Conservation (phyloP, 805 yeast genomes). For the Metschnikowia lochheadii region DNA sequence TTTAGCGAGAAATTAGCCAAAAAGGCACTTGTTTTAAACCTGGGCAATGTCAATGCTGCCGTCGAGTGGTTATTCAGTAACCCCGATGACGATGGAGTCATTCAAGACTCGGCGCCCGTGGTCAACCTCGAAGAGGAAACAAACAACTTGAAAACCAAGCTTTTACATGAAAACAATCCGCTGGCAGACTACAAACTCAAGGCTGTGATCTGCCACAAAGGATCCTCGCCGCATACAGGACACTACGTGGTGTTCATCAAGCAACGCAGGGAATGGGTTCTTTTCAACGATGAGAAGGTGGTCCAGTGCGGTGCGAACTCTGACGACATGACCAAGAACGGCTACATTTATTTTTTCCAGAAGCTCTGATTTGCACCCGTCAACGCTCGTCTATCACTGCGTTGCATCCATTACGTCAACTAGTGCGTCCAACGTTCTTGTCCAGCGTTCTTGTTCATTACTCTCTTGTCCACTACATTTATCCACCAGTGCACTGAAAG, state of each 20-base stretch:
- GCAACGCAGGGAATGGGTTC: constrained; percentile 56
- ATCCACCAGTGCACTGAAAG: too few species aligned
- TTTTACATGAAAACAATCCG: constrained; percentile 6
- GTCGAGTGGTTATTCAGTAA: constrained; percentile 88
- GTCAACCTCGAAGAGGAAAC: constrained; percentile 29
- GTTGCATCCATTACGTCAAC: too few species aligned
- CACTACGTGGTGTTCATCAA: constrained; percentile 81
- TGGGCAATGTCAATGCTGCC: constrained; percentile 65
- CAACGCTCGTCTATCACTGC: too few species aligned
- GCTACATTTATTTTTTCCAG: constrained; percentile 46
- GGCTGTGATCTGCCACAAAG: constrained; percentile 83
- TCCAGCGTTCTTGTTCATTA: too few species aligned
- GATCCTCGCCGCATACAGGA: constrained; percentile 84
- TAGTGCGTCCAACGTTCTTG: too few species aligned
- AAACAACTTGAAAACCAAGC: constrained; percentile 13
- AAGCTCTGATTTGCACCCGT: neutral
- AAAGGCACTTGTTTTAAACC: constrained; percentile 63
- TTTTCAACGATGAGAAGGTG: constrained; percentile 88
- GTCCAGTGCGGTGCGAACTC: constrained; percentile 47
- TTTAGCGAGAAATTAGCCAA: constrained; percentile 59
- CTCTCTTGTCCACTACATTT: too few species aligned
- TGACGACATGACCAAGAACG: constrained; percentile 43
- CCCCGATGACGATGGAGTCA: constrained; percentile 70
- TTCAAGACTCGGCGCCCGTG: constrained; percentile 29
- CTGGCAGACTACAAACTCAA: constrained; percentile 44